Conservation (phyloP, 2,329 filamentous ascomycete species). For the Alternaria sp. region DNA sequence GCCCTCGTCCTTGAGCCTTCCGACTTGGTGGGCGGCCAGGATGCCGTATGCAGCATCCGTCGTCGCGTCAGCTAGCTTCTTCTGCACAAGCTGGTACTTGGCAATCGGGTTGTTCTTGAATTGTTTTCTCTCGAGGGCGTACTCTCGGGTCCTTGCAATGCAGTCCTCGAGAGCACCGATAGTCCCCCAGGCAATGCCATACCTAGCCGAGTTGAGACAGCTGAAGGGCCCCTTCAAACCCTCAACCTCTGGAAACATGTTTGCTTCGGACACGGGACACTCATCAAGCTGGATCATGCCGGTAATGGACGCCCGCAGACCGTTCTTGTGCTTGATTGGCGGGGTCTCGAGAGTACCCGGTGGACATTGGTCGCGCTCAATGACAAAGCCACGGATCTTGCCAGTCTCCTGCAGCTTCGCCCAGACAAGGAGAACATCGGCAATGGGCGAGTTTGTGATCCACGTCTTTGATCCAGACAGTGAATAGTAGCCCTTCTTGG, state of each 20-base stretch:
- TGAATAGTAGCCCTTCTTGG: constrained; percentile 80
- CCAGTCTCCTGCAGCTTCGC: constrained; percentile 89
- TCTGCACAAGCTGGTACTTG: constrained; percentile 96
- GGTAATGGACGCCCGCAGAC: constrained; percentile 88
- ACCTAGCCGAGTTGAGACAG: constrained; percentile 90
- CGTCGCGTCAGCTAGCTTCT: constrained; percentile 91
- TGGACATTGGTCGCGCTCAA: constrained; percentile 85
- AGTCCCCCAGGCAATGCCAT: constrained; percentile 91
- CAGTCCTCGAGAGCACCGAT: constrained; percentile 96
- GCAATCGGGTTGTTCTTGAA: constrained; percentile 96
- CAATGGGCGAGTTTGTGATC: constrained; percentile 94
- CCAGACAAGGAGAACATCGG: constrained; percentile 87
- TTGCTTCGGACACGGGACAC: constrained; percentile 84
- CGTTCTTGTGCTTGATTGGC: constrained; percentile 92
- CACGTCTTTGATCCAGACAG: constrained; percentile 88
- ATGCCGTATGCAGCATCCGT: constrained; percentile 92
- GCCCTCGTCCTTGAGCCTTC: constrained; percentile 89
- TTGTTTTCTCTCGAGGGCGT: constrained; percentile 91
- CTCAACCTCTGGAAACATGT: constrained; percentile 93
- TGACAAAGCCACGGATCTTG: constrained; percentile 91
- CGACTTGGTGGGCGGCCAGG: constrained; percentile 89
- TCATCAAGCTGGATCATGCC: constrained; percentile 97
- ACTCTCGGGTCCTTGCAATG: constrained; percentile 78
- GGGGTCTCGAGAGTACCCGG: constrained; percentile 90
- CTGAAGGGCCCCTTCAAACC: constrained; percentile 88